phyloP scores from a whole-genome alignment of 768 basidiomycete genomes.

The Multifurca ochricompacta region DNA sequence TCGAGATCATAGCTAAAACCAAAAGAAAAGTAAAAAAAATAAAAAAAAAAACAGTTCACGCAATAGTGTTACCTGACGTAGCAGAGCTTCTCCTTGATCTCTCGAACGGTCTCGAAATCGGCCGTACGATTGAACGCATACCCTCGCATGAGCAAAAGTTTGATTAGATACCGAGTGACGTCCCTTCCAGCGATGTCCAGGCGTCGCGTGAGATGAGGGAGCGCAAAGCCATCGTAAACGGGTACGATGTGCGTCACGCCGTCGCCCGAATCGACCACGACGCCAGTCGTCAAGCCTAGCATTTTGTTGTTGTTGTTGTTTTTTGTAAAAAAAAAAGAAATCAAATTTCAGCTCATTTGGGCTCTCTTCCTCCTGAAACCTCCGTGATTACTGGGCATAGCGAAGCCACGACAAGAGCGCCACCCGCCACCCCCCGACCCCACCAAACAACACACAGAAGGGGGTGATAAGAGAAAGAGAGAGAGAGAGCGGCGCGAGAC shows the following conservation, averaged over 20 bases:
- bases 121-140: slow-evolving; percentile 99
- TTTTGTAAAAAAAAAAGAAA: not conserved
- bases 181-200: slow-evolving; percentile 97
- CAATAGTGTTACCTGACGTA: slow-evolving; percentile 71
- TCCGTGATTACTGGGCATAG: too few relatives aligned
- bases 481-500: too few relatives aligned
- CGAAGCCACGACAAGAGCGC: too few relatives aligned
- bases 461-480: not conserved
- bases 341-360: not conserved
- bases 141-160: slow-evolving; percentile 99
- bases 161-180: slow-evolving; percentile 98
- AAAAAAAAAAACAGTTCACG: not conserved
- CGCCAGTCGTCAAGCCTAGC: slow-evolving; percentile 91
- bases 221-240: slow-evolving; percentile 93
- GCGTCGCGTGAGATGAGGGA: slow-evolving; percentile 90
- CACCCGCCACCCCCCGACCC: too few relatives aligned
- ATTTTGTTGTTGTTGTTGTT: not conserved
- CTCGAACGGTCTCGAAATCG: slow-evolving; percentile 97
- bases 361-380: too few relatives aligned
- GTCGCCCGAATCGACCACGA: slow-evolving; percentile 98
- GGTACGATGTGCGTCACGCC: slow-evolving; percentile 99
- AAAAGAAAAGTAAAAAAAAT: not conserved
- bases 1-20: slow-evolving; percentile 84
- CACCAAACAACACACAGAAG: too few relatives aligned
- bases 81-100: slow-evolving; percentile 98